A percentile compares a stretch with the other conserved stretches of the same genome.
phyloP scores from a whole-genome alignment of 2,329 filamentous ascomycete species.

The Penicillium palitans region DNA sequence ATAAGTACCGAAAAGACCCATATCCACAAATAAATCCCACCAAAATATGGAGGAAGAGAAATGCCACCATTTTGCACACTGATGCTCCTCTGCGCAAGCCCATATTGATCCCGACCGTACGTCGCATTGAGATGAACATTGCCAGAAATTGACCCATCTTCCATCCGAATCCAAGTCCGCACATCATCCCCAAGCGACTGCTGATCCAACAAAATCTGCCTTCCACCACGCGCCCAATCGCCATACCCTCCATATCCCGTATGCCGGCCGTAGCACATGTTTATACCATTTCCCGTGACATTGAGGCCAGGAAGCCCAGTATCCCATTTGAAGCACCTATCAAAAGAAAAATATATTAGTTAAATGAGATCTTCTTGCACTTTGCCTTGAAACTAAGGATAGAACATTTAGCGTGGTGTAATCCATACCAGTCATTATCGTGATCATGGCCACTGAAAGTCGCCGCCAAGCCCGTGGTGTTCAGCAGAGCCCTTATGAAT shows the following conservation, averaged over 20 bases:
- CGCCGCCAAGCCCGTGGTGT: conserved; percentile 56
- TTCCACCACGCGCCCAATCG: conserved; percentile 60
- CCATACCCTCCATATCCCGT: conserved; percentile 71
- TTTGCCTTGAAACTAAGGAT: not conserved
- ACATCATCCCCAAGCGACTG: conserved; percentile 46
- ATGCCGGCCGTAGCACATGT: conserved; percentile 63
- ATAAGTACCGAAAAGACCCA: not conserved
- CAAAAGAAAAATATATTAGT: conserved; percentile 15
- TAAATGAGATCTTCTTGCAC: not conserved
- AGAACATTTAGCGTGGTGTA: not conserved
- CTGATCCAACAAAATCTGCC: conserved; percentile 56
- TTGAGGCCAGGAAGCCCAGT: conserved; percentile 29
- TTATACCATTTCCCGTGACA: conserved; percentile 46
- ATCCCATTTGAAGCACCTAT: conserved; percentile 46
- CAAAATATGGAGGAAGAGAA: not conserved
- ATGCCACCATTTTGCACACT: not conserved
- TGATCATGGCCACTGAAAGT: conserved; percentile 69
- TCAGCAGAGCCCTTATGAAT: conserved; percentile 63
- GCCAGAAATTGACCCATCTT: conserved; percentile 55
- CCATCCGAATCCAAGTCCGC: conserved; percentile 63
- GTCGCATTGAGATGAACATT: conserved; percentile 59
- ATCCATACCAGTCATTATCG: conserved; percentile 57
- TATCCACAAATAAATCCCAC: conserved; percentile 3
- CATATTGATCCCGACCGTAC: conserved; percentile 58
- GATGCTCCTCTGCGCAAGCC: not conserved